Conservation (phyloP, 768 basidiomycete species). For the Lentinula detonsa region DNA sequence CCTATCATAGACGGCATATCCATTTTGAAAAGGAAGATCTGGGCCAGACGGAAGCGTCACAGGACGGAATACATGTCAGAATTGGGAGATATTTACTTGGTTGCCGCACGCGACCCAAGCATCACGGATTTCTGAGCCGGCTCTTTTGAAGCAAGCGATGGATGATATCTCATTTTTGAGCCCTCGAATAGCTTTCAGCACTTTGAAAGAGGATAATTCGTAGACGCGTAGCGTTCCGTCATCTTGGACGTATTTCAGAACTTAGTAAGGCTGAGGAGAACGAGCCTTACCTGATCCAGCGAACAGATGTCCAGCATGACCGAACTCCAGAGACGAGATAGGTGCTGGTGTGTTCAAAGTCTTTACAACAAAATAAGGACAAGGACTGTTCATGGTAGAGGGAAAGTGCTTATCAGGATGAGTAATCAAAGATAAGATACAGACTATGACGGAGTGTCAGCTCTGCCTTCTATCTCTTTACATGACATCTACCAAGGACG, state of each 20-base stretch:
- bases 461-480: neutral
- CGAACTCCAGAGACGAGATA: conserved; percentile 49
- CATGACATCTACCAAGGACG: neutral
- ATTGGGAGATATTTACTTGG: conserved; percentile 30
- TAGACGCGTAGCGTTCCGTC: conserved; percentile 72
- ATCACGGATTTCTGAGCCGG: conserved; percentile 34
- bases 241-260: conserved; percentile 26
- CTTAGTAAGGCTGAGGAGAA: neutral
- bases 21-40: conserved; percentile 43
- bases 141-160: conserved; percentile 37
- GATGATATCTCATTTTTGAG: conserved; percentile 59
- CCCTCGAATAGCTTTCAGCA: conserved; percentile 56
- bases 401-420: neutral
- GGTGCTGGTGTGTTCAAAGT: conserved; percentile 38
- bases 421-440: too few species aligned
- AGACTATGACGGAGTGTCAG: neutral
- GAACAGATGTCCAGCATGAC: conserved; percentile 41
- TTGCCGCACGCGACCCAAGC: conserved; percentile 66
- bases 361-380: conserved; percentile 3
- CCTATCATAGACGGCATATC: conserved; percentile 48
- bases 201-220: conserved; percentile 50
- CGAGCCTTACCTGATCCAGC: conserved; percentile 53
- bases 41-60: conserved; percentile 1
- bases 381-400: neutral
- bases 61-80: too few species aligned